phyloP scores from a whole-genome alignment of 1,284 basidiomycete species.

The Malassezia arunalokei region DNA sequence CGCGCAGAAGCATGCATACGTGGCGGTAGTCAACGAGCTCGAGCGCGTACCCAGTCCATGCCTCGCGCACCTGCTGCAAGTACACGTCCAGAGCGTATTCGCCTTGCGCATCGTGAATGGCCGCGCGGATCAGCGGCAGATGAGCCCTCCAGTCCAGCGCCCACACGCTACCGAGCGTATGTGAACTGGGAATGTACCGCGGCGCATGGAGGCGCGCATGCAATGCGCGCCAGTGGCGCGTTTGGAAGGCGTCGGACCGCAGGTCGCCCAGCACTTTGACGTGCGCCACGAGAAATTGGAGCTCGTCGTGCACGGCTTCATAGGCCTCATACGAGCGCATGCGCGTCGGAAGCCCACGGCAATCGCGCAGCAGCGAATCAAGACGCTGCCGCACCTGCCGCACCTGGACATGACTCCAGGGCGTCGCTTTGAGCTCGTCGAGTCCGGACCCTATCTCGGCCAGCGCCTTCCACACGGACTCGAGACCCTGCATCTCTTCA shows the following conservation, averaged over 20 bases:
- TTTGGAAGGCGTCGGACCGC: slow-evolving; percentile 91
- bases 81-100: slow-evolving; percentile 54
- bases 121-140: slow-evolving; percentile 77
- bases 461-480: slow-evolving; percentile 95
- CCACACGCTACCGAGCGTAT: slow-evolving; percentile 94
- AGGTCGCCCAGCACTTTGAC: slow-evolving; percentile 80
- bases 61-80: slow-evolving; percentile 64
- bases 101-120: slow-evolving; percentile 93
- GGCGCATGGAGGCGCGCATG: slow-evolving; percentile 69
- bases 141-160: slow-evolving; percentile 92
- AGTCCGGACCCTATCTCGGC: slow-evolving; percentile 95
- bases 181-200: slow-evolving; percentile 52
- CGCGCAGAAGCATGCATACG: slow-evolving; percentile 81
- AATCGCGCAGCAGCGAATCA: slow-evolving; percentile 72
- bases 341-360: slow-evolving; percentile 94
- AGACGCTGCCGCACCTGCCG: slow-evolving; percentile 88
- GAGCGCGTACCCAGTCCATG: slow-evolving; percentile 87
- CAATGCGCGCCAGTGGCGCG: slow-evolving; percentile 94
- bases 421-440: slow-evolving; percentile 69
- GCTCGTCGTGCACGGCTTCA: slow-evolving; percentile 87
- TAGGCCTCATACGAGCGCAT: slow-evolving; percentile 99
- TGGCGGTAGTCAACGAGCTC: slow-evolving; percentile 98
- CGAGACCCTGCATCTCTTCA: slow-evolving; percentile 88
- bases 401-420: slow-evolving; percentile 75
- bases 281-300: slow-evolving; percentile 74